Evolutionary conservation across 1,284 basidiomycete genomes (phyloP).

Genomic region (Gomphus sp.): DNA sequence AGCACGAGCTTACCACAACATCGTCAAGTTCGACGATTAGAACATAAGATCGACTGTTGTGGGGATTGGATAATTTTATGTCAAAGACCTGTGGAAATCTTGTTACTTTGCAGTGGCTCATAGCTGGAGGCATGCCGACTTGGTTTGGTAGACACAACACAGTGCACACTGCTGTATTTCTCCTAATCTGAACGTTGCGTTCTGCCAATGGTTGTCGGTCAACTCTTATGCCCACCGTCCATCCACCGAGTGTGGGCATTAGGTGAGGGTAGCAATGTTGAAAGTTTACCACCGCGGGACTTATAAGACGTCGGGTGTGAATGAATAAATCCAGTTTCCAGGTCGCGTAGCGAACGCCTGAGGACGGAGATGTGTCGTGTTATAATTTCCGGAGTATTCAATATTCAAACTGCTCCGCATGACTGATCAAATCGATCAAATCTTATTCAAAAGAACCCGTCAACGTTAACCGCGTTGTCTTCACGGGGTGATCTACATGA

Average conservation of each 20-base stretch:
- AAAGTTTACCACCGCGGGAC: neutral
- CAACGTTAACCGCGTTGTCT: neutral
- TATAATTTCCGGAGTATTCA: neutral
- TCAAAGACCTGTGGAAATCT: neutral
- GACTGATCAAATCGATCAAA: neutral
- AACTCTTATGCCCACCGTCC: neutral
- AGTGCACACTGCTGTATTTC: neutral
- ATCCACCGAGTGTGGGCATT: neutral
- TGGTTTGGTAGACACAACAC: neutral
- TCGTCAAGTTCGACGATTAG: neutral
- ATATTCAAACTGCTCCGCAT: neutral
- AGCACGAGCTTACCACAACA: neutral
- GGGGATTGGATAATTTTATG: neutral
- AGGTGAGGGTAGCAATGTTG: neutral
- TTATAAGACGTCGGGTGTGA: neutral
- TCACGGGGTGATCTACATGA: too few species aligned
- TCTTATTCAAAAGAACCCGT: neutral
- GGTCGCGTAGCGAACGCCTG: neutral
- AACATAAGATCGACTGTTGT: neutral
- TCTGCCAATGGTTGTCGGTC: neutral
- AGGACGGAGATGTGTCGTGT: neutral
- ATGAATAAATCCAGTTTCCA: neutral
- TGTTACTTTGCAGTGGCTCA: neutral
- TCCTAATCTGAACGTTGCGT: neutral
- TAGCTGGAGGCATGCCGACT: neutral